phyloP scores from a whole-genome alignment of 257 asterid genomes.

The Nicotiana paniculata region DNA sequence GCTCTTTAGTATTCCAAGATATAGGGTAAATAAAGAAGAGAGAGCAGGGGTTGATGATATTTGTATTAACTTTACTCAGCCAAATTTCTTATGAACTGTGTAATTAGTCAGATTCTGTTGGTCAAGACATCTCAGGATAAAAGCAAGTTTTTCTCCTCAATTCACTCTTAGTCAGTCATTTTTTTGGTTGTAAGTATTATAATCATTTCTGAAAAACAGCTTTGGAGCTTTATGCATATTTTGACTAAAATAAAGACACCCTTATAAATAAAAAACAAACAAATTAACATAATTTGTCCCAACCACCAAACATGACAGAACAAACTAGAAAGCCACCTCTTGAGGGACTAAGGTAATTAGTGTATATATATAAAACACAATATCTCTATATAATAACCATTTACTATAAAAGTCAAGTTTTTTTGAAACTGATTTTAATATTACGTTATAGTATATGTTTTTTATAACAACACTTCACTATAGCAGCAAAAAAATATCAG shows the following conservation, averaged over 20 bases:
- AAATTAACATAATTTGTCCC: background rate
- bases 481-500: no score
- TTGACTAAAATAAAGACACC: background rate
- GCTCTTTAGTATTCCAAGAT: slow-evolving; percentile 1
- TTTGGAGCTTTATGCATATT: slow-evolving; percentile 5
- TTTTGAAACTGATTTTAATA: no score
- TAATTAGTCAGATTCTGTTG: slow-evolving; percentile 38
- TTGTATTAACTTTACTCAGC: slow-evolving; percentile 42
- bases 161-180: background rate
- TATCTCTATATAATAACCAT: no score
- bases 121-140: slow-evolving; percentile 22
- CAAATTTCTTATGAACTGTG: slow-evolving; percentile 36
- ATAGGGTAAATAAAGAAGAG: slow-evolving; percentile 26
- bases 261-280: background rate
- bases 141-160: background rate
- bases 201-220: background rate
- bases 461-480: no score
- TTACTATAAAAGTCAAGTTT: no score
- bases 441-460: no score
- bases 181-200: background rate
- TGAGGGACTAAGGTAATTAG: no score
- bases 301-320: slow-evolving; percentile 4
- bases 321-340: slow-evolving; percentile 1
- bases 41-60: slow-evolving; percentile 48
- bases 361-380: no score